A percentile compares a stretch with the other conserved stretches of the same genome.
Conservation (phyloP, 345 rosid genomes). For the Rubroshorea leprosula region DNA sequence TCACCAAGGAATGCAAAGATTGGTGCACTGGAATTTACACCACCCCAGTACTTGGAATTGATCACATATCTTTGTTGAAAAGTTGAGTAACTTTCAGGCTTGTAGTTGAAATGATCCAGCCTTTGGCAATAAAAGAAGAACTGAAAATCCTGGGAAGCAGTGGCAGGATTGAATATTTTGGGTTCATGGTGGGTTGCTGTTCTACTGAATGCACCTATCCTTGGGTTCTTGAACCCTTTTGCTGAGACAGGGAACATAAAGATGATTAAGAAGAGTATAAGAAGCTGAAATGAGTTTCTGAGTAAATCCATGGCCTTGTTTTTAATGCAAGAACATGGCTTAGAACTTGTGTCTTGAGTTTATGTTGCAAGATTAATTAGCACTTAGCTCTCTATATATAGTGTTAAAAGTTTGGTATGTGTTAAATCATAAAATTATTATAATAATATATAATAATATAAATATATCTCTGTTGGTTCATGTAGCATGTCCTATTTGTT, state of each 20-base stretch:
- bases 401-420: slow-evolving; percentile 2
- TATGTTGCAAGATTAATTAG: not conserved
- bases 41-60: slow-evolving; percentile 43
- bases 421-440: not conserved
- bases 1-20: slow-evolving; percentile 46
- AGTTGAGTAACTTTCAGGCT: slow-evolving; percentile 42
- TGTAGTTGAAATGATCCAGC: slow-evolving; percentile 53
- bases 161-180: not conserved
- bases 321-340: not conserved
- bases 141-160: slow-evolving; percentile 15
- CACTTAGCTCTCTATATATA: slow-evolving; percentile 8
- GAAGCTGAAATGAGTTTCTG: not conserved
- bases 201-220: slow-evolving; percentile 17
- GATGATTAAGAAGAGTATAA: slow-evolving; percentile 6
- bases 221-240: slow-evolving; percentile 13
- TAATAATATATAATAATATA: no score
- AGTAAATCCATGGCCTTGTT: not conserved
- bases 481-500: no score
- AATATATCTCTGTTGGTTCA: no score
- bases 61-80: slow-evolving; percentile 45
- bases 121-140: slow-evolving; percentile 33
- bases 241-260: not conserved
- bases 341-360: slow-evolving; percentile 1
- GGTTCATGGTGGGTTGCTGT: not conserved
- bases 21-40: slow-evolving; percentile 38